Conservation (phyloP, 2,329 filamentous ascomycete species). For the Biscogniauxia marginata region DNA sequence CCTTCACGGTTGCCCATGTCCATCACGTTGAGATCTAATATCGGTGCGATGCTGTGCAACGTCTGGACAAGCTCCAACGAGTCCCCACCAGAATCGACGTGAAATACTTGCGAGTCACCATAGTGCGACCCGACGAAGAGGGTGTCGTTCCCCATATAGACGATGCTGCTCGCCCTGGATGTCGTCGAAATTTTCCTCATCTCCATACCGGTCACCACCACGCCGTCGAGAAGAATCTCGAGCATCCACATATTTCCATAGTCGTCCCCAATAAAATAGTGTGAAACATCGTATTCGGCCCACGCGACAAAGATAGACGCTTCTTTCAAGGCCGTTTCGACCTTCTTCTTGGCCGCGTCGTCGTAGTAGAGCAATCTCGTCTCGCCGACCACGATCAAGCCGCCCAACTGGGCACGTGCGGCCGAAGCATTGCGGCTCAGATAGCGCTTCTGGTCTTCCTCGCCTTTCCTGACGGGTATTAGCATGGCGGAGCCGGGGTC, state of each 20-base stretch:
- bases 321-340: constrained; percentile 65
- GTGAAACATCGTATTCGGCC: constrained; percentile 77
- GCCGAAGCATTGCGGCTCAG: constrained; percentile 54
- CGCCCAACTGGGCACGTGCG: constrained; percentile 61
- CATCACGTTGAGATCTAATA: constrained; percentile 94
- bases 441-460: constrained; percentile 59
- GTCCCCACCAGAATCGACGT: constrained; percentile 31
- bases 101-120: constrained; percentile 82
- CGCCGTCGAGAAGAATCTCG: constrained; percentile 66
- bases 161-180: constrained; percentile 73
- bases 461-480: constrained; percentile 58
- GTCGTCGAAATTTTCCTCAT: constrained; percentile 64
- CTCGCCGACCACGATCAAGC: constrained; percentile 73
- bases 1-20: constrained; percentile 86
- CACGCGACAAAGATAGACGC: constrained; percentile 89
- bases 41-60: constrained; percentile 81
- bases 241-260: constrained; percentile 85
- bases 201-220: constrained; percentile 70
- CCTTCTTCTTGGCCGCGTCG: constrained; percentile 66
- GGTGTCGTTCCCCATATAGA: constrained; percentile 71
- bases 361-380: constrained; percentile 84
- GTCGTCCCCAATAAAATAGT: constrained; percentile 88
- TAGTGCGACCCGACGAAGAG: constrained; percentile 91
- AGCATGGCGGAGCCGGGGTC: constrained; percentile 59
- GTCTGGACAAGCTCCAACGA: constrained; percentile 69